Conservation (phyloP, 371 early-diverging fungal species). For the Mucor plumbeus region DNA sequence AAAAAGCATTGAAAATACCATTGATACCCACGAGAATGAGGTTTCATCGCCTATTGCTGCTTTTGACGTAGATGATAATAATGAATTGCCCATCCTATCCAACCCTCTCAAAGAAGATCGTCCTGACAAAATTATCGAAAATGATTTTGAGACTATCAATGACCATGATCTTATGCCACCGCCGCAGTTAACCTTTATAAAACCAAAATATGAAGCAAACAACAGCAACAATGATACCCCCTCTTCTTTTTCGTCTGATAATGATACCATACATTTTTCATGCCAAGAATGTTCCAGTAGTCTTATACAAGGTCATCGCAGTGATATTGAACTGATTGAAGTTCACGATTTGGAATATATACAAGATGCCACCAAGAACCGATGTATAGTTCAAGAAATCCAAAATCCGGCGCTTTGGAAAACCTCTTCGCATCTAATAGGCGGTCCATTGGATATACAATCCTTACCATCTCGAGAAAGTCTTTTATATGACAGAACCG, state of each 20-base stretch:
- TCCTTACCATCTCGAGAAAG: neutral
- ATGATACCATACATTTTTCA: neutral
- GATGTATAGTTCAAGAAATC: slow-evolving; percentile 1
- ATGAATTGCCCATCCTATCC: neutral
- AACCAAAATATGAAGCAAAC: neutral
- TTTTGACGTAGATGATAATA: neutral
- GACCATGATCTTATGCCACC: neutral
- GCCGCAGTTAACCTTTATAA: neutral
- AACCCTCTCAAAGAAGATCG: neutral
- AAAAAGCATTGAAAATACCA: neutral
- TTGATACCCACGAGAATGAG: neutral
- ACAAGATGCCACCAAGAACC: neutral
- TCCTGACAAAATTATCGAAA: neutral
- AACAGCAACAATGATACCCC: neutral
- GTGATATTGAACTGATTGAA: neutral
- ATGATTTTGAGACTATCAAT: neutral
- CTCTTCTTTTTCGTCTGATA: neutral
- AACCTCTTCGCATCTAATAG: neutral
- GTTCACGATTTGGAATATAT: neutral
- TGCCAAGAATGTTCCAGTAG: neutral
- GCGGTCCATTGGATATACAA: slow-evolving; percentile 18
- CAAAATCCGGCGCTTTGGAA: slow-evolving; percentile 12
- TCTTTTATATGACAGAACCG: slow-evolving; percentile 11
- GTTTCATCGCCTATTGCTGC: neutral
- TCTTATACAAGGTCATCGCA: slow-evolving; percentile 1